Evolutionary conservation across 768 basidiomycete species (phyloP), one percentile per base, ranked within the genome.

Genomic region (Naganishia vishniacii): DNA sequence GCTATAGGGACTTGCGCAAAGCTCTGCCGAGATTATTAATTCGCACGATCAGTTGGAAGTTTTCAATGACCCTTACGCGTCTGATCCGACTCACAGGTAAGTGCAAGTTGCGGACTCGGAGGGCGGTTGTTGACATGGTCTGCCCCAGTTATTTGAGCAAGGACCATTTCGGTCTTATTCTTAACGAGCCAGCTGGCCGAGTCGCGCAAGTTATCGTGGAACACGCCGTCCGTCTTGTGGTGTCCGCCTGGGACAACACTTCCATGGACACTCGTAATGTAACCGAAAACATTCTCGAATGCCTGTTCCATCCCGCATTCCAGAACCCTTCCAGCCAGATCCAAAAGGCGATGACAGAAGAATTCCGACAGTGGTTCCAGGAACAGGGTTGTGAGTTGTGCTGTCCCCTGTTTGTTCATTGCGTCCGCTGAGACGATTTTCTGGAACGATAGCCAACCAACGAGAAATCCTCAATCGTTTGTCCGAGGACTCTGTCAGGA

Each of bases 11-110:
- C 79, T 92, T 32, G 78, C 81, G 46, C 77, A 80, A 40, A 86
- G 85, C 6, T 87, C 88, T 0, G 83, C 83, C 20, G 85, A 89
- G 69, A 89, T 91, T 18, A 86, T 91, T 70, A 81, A 89, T 76
- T 86, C 79, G 16, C 81, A 85, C 60, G 90, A 92, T 72, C 90
- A 91, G 71, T 89, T 87, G 68, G 86, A 89, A 79, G 85, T 91
- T 4, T 94, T 91, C 80, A 85, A 92, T 66, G 85, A 91, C 74
- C 86, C 88, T 1, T 79, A 83, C 64, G 87, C 88, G 81, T 81
- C 86, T 34, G 89, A 88, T 71, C 87, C 64, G 6, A 85, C 86
- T 0, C 67, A 75, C 64, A 86, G 53, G 53, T 56, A 37, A n/a
- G 53, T 20, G 16, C 20, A 23, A 48, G n/a, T 20, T n/a, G 12